phyloP scores from a whole-genome alignment of 1,284 basidiomycete species.

The Hypsizygus ulmarius region DNA sequence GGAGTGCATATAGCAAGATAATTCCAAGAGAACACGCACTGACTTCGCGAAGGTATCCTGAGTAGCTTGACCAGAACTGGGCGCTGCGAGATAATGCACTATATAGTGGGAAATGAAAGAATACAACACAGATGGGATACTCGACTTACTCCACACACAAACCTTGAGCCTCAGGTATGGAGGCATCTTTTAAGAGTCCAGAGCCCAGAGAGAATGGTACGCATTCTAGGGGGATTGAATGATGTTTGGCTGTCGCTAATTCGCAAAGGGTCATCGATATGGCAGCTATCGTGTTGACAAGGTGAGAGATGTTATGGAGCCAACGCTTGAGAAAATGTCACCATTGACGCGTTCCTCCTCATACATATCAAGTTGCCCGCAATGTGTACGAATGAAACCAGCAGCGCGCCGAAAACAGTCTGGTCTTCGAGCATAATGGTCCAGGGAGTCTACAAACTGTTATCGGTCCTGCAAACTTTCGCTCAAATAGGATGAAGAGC shows the following conservation, averaged over 20 bases:
- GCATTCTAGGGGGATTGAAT: slow-evolving; percentile 68
- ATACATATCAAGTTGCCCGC: slow-evolving; percentile 55
- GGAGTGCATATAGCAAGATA: slow-evolving; percentile 1
- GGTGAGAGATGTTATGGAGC: not conserved
- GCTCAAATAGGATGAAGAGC: not conserved
- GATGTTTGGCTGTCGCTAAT: slow-evolving; percentile 63
- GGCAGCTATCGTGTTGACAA: slow-evolving; percentile 45
- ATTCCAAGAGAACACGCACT: slow-evolving; percentile 41
- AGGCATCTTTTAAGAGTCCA: slow-evolving; percentile 7
- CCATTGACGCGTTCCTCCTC: slow-evolving; percentile 59
- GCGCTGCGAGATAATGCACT: slow-evolving; percentile 74
- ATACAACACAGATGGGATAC: not conserved
- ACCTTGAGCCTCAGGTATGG: slow-evolving; percentile 29
- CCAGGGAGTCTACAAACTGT: slow-evolving; percentile 26
- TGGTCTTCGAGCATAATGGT: slow-evolving; percentile 40
- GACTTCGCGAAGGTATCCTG: slow-evolving; percentile 74
- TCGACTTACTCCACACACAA: slow-evolving; percentile 57
- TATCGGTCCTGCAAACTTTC: not conserved
- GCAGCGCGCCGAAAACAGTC: slow-evolving; percentile 66
- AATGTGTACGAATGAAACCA: slow-evolving; percentile 43
- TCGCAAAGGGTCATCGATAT: slow-evolving; percentile 78
- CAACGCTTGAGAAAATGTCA: slow-evolving; percentile 24
- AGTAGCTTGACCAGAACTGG: slow-evolving; percentile 81
- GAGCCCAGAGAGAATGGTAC: slow-evolving; percentile 35
- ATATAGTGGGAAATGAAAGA: slow-evolving; percentile 4